Base-by-base conservation (phyloP, 257 asterid genomes). In the Jasminum sambac region DNA sequence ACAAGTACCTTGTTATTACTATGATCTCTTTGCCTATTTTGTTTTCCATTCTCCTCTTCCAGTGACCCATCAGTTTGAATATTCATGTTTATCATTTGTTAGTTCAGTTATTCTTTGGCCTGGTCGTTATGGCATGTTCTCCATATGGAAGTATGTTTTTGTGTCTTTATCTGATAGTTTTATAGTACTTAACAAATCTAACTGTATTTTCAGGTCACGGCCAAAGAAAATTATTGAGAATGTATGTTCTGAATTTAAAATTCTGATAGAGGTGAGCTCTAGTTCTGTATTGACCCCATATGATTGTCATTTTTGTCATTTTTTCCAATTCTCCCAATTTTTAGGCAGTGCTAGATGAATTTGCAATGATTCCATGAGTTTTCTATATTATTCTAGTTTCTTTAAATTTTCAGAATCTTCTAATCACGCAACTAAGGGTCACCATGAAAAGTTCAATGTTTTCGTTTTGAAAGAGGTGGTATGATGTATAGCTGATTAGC, bases 181-280 rank as follows among this genome's bases (percentile, higher is more conserved):
- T 63, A 44, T 39, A 13, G 17, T 75, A 61, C 43, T 70, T 73
- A 71, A 41, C 23, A 55, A 73, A 6, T 7, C 69, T 63, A 72
- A 13, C 77, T 44, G 71, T 74, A 19, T 71, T 79, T 86, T 41
- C 87, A 94, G 97, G 85, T 85, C 96, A 5, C 87, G 86, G 23
- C 82, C 93, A 50, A 72, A 85, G 88, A 91, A 82, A 80, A 77
- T 88, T 64, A 84, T 91, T 59, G 95, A 88, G 59, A 88, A 65
- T 78, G 75, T 85, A 74, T 78, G 91, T 75, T 44, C 80, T 73
- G 89, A 86, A 68, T 93, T 81, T 78, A 78, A 86, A 66, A 84
- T 87, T 74, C 78, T 74, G 82, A 85, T 87, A 77, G 92, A 94
- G 93, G 98, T 87, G 60, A 76, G 90, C 57, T 41, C 60, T 67